phyloP scores from a whole-genome alignment of 108 stramenopile species.

The Stephanodiscus minutulus region DNA sequence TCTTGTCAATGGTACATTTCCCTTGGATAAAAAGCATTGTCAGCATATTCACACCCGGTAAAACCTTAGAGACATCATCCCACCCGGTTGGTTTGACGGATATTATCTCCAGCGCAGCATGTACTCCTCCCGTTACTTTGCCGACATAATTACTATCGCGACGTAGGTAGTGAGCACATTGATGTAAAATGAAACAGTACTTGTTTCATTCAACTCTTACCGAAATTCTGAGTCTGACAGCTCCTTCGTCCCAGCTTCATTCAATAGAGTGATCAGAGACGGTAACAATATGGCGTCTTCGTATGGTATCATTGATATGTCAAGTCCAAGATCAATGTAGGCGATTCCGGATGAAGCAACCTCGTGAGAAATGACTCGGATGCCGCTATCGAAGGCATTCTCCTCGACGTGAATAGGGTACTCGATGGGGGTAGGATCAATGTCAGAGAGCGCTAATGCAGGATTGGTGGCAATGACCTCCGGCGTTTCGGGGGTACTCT shows the following conservation, averaged over 20 bases:
- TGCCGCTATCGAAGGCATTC: conserved; percentile 58
- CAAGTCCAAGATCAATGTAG: conserved; percentile 86
- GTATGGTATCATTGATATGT: conserved; percentile 74
- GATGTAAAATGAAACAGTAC: too few species aligned
- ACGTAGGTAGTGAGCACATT: background rate
- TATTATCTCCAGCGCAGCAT: conserved; percentile 54
- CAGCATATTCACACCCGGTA: conserved; percentile 64
- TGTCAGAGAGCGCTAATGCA: conserved; percentile 52
- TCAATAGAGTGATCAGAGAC: conserved; percentile 65
- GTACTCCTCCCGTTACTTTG: conserved; percentile 73
- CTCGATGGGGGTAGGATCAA: conserved; percentile 53
- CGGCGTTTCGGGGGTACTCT: conserved; percentile 72
- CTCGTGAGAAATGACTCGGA: conserved; percentile 64
- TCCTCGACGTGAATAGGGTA: conserved; percentile 61
- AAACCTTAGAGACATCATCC: conserved; percentile 56
- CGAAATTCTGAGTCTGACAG: conserved; percentile 43
- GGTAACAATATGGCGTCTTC: conserved; percentile 79
- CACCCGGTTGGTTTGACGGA: conserved; percentile 34
- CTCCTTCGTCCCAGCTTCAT: conserved; percentile 72
- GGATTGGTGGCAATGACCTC: conserved; percentile 83
- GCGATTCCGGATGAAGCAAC: conserved; percentile 81
- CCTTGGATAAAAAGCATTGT: conserved; percentile 70
- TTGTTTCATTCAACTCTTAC: conserved; percentile 19
- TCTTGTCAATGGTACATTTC: conserved; percentile 70
- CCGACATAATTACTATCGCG: conserved; percentile 56